These are phyloP conservation scores for Penicillium herquei DNA, from an alignment of 495 filamentous ascomycete genomes.

Conservation along the genomic window DNA sequence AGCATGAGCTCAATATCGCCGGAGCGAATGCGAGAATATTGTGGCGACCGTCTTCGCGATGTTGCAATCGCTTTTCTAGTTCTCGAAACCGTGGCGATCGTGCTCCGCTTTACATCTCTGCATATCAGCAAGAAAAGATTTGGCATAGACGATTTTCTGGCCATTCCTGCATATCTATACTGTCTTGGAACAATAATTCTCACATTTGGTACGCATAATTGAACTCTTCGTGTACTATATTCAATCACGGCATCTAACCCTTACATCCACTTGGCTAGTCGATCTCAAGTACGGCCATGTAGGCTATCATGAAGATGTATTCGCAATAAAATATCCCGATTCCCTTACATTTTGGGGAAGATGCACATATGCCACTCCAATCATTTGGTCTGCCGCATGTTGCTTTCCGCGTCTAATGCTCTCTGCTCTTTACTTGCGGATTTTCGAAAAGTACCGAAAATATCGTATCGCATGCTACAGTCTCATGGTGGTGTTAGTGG, in stretches of 20 bases:
- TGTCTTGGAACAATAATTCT: neutral
- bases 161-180: neutral
- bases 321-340: neutral
- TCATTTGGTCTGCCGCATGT: neutral
- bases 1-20: neutral
- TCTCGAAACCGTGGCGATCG: neutral
- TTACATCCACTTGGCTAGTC: neutral
- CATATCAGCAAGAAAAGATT: neutral
- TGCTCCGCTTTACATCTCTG: neutral
- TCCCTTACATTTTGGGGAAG: neutral
- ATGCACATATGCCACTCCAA: neutral
- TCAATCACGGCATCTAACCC: neutral
- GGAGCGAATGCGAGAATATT: neutral
- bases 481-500: neutral
- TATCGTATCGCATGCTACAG: neutral
- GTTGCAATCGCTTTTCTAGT: neutral
- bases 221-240: neutral
- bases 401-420: neutral
- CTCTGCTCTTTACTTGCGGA: neutral
- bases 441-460: neutral
- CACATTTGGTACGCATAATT: neutral
- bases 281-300: neutral
- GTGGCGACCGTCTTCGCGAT: neutral
- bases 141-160: neutral
- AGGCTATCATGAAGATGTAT: neutral